Percentiles rank a stretch among this genome's conserved stretches.
phyloP scores from a whole-genome alignment of 192 early-diverging fungal species.

The Helicostylum pulchrum region DNA sequence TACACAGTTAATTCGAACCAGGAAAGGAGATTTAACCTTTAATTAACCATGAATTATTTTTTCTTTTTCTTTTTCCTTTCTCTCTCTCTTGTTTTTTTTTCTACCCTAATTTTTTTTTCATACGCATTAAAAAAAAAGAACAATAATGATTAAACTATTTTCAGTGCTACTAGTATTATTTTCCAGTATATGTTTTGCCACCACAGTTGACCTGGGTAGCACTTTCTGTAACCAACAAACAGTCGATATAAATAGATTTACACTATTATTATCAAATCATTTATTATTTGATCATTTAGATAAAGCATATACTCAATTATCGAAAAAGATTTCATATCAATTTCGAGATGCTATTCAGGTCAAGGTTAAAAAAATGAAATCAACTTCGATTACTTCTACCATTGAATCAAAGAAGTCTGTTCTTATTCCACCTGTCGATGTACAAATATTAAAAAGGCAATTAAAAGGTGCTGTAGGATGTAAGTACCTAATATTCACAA shows the following conservation, averaged over 20 bases:
- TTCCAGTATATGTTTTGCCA: not conserved
- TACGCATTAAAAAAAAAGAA: not conserved
- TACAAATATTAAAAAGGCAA: constrained; percentile 15
- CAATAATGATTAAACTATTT: not conserved
- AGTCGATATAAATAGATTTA: constrained; percentile 12
- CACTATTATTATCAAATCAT: constrained; percentile 6
- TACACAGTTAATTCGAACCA: too few relatives aligned
- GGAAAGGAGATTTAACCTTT: too few relatives aligned
- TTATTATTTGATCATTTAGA: constrained; percentile 17
- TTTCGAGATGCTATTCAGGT: constrained; percentile 11
- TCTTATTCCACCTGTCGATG: not conserved
- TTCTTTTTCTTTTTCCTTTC: not conserved
- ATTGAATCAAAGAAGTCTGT: not conserved
- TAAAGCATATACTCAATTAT: constrained; percentile 8
- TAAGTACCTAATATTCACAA: not conserved
- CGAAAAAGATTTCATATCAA: constrained; percentile 10
- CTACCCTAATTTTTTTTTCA: not conserved
- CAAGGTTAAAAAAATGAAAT: not conserved
- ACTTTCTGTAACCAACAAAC: not conserved
- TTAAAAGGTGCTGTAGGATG: constrained; percentile 8
- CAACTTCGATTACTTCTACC: too few relatives aligned
- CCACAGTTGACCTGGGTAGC: not conserved
- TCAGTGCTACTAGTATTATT: not conserved
- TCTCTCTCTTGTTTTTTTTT: not conserved
- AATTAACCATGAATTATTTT: not conserved